Base-by-base conservation (phyloP, 129 eudicot species). In the Lactuca saligna region DNA sequence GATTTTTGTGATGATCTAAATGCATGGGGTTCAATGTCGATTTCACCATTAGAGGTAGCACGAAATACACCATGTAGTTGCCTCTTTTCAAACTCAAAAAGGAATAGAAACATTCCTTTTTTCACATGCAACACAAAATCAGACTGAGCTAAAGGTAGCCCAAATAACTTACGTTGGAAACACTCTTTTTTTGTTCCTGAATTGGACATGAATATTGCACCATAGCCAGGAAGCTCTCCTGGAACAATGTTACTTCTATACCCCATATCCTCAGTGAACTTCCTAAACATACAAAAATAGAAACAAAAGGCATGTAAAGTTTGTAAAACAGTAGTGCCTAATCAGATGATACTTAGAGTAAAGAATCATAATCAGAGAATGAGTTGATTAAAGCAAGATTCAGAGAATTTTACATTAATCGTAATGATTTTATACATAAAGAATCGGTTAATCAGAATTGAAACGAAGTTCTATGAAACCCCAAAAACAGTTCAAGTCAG, bases 181-280 rank as follows among this genome's bases (percentile, higher is more conserved):
- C 91, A 92, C 74, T 84, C 95, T 76, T 49, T 66, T 74, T 74
- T 86, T 56, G 88, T 88, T 34, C 59, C 63, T 8, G 1, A 15
- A 78, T 81, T 88, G 59, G 89, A 80, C 89, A 89, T 82, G 72
- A 92, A 84, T 75, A 92, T 86, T 17, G 98, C 98, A 66, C 98
- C 98, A 46, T 32, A 71, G 39, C 78, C 79, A 11, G 95, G 94
- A 41, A 80, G 17, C 55, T 57, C 66, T 44, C 92, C 92, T 17
- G 59, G 29, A 60, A 44, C 78, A 58, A 17, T 39, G 42, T 63
- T 76, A 69, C 38, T 29, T 39, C 61, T 61, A 31, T 69, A 68
- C 50, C 76, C 70, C 69, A 79, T 81, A 63, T 80, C 74, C 20
- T 73, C 50, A 51, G 66, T 61, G 32, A 74, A 66, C 83, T 85